Percentiles rank a stretch among this genome's conserved stretches.
phyloP scores from a whole-genome alignment of 192 early-diverging fungal genomes.

The Spinellus fusiger region DNA sequence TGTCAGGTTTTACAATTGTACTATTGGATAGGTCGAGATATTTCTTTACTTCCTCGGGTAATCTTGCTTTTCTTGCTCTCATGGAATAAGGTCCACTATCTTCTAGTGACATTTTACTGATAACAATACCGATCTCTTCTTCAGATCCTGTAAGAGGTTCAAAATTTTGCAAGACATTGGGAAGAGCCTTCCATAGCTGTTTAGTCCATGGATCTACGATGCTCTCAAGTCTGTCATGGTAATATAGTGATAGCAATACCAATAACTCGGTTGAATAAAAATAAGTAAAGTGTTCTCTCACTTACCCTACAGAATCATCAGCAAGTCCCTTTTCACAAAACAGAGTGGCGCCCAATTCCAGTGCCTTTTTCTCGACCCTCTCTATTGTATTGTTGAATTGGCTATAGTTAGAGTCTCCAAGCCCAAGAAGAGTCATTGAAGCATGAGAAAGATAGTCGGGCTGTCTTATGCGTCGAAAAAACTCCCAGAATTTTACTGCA shows the following conservation, averaged over 20 bases:
- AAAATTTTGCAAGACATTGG: conserved; percentile 28
- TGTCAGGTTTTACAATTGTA: neutral
- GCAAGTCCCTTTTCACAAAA: conserved; percentile 80
- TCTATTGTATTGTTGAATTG: conserved; percentile 89
- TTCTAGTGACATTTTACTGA: conserved; percentile 10
- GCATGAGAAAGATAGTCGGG: conserved; percentile 49
- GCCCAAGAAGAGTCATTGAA: conserved; percentile 49
- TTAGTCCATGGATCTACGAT: conserved; percentile 91
- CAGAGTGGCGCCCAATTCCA: conserved; percentile 63
- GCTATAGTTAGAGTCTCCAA: conserved; percentile 93
- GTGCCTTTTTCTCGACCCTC: conserved; percentile 70
- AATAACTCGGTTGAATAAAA: neutral
- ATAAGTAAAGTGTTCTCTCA: neutral
- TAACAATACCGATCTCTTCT: conserved; percentile 1
- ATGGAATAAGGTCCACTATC: conserved; percentile 5
- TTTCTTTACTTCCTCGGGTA: conserved; percentile 16
- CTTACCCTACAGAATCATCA: conserved; percentile 86
- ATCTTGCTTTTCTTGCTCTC: neutral
- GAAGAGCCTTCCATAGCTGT: conserved; percentile 70
- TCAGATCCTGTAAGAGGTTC: neutral
- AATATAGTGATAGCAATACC: neutral
- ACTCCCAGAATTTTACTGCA: conserved; percentile 84
- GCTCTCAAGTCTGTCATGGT: conserved; percentile 59
- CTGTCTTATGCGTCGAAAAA: conserved; percentile 66
- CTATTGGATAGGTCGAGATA: conserved; percentile 17